phyloP scores from a whole-genome alignment of 768 basidiomycete species.

The Crassisporium funariophilum region DNA sequence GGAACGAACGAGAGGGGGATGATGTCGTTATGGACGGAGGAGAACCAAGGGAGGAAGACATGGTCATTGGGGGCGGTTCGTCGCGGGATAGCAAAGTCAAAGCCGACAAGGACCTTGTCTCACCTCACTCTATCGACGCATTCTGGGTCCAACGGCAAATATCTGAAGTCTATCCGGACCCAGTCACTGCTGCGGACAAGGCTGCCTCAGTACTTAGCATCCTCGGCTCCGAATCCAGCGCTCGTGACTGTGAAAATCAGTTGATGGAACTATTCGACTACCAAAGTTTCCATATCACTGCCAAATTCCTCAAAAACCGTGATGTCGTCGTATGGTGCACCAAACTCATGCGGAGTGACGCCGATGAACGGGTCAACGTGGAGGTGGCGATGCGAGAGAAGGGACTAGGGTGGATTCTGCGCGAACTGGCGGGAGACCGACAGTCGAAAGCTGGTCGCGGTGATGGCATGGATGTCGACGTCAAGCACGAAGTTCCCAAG shows the following conservation, averaged over 20 bases:
- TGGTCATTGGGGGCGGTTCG: constrained; percentile 78
- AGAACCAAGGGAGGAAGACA: constrained; percentile 59
- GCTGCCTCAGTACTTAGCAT: constrained; percentile 81
- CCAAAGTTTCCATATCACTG: constrained; percentile 86
- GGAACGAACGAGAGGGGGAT: constrained; percentile 50
- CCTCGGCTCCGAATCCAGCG: constrained; percentile 82
- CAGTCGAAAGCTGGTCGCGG: constrained; percentile 48
- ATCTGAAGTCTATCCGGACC: constrained; percentile 88
- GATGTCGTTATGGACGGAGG: constrained; percentile 45
- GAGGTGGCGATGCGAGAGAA: constrained; percentile 99
- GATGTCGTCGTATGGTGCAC: constrained; percentile 99
- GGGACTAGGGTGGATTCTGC: constrained; percentile 93
- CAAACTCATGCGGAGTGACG: constrained; percentile 86
- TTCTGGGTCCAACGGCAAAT: constrained; percentile 99
- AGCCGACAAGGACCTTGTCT: constrained; percentile 76
- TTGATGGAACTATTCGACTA: constrained; percentile 98
- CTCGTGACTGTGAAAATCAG: constrained; percentile 93
- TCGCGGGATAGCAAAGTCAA: constrained; percentile 54
- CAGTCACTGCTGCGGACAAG: constrained; percentile 92
- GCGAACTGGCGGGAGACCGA: constrained; percentile 83
- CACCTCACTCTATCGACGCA: constrained; percentile 90
- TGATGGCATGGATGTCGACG: constrained; percentile 82
- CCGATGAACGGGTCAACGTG: constrained; percentile 87
- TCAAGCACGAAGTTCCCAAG: constrained; percentile 60
- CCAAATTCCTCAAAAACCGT: constrained; percentile 90